Evolutionary conservation across 2,329 filamentous ascomycete genomes (phyloP).

Genomic region (Aspergillus sp.): DNA sequence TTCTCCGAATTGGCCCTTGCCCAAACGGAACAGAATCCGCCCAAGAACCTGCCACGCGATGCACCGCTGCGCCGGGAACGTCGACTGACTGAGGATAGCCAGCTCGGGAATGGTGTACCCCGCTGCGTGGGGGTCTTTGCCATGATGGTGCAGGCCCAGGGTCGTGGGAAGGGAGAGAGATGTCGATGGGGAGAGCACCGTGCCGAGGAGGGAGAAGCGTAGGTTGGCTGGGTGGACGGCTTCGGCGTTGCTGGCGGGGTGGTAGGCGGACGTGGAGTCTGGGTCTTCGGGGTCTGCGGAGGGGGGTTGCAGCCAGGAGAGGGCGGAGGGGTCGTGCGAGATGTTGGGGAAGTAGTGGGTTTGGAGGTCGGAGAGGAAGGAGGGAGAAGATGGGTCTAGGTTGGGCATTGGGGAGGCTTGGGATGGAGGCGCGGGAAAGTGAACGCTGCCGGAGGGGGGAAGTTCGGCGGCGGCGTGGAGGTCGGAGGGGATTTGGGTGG

Average conservation of each 20-base stretch:
- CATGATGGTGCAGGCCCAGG: conserved; percentile 89
- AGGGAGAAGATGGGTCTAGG: conserved; percentile 78
- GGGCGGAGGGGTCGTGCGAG: conserved; percentile 77
- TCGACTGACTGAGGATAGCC: conserved; percentile 75
- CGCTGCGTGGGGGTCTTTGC: conserved; percentile 85
- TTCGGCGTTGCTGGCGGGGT: conserved; percentile 72
- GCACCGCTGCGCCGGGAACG: conserved; percentile 83
- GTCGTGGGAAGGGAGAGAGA: conserved; percentile 73
- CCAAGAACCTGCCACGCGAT: conserved; percentile 91
- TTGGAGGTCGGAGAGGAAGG: conserved; percentile 83
- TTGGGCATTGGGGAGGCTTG: conserved; percentile 60
- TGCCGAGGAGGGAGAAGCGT: conserved; percentile 85
- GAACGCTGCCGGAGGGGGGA: conserved; percentile 37
- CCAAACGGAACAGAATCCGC: conserved; percentile 78
- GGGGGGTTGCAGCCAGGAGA: conserved; percentile 86
- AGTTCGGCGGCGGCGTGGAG: conserved; percentile 44
- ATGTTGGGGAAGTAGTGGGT: conserved; percentile 91
- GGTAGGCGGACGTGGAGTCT: conserved; percentile 75
- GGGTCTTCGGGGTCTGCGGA: conserved; percentile 62
- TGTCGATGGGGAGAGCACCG: conserved; percentile 73
- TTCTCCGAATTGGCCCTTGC: conserved; percentile 68
- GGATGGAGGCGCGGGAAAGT: conserved; percentile 50
- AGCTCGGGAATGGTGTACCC: conserved; percentile 92
- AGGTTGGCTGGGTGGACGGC: conserved; percentile 67
- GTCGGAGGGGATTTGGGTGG: conserved; percentile 38